Conservation (phyloP, 2,329 filamentous ascomycete species). For the Pseudogymnoascus sp. region DNA sequence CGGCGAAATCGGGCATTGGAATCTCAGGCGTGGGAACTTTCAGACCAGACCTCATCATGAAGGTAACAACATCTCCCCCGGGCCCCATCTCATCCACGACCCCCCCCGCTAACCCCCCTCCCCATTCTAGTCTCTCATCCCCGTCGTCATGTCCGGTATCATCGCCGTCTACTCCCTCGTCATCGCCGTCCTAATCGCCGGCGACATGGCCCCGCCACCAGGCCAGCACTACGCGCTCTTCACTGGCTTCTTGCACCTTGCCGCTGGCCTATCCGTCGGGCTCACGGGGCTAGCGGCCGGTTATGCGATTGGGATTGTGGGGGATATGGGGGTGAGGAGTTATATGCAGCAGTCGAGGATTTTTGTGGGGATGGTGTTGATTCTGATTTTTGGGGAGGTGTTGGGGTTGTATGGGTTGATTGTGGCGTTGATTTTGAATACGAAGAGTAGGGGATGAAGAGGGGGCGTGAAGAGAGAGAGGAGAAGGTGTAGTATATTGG, state of each 20-base stretch:
- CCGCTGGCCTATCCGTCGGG: constrained; percentile 81
- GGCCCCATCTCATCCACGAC: constrained; percentile 93
- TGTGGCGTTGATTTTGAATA: constrained; percentile 88
- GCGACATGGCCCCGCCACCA: constrained; percentile 70
- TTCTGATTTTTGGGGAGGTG: constrained; percentile 97
- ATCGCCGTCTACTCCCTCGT: constrained; percentile 97
- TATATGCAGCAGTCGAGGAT: constrained; percentile 96
- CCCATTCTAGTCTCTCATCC: constrained; percentile 60
- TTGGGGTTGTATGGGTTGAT: constrained; percentile 98
- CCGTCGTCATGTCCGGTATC: constrained; percentile 97
- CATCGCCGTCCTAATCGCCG: constrained; percentile 89
- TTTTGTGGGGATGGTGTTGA: constrained; percentile 97
- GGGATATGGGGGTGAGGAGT: constrained; percentile 84
- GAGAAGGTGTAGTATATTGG: neutral
- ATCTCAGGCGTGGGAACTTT: constrained; percentile 81
- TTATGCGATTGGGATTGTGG: constrained; percentile 93
- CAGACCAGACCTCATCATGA: constrained; percentile 83
- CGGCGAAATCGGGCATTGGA: constrained; percentile 80
- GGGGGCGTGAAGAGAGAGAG: neutral
- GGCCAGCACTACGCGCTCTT: constrained; percentile 70
- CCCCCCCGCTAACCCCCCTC: constrained; percentile 80
- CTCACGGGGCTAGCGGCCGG: constrained; percentile 88
- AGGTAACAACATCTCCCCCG: constrained; percentile 62
- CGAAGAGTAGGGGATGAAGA: constrained; percentile 43
- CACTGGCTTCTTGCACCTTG: constrained; percentile 89